A percentile compares a stretch with the other conserved stretches of the same genome.
phyloP scores from a whole-genome alignment of 495 filamentous ascomycete species.

The Penicillium ucsense region DNA sequence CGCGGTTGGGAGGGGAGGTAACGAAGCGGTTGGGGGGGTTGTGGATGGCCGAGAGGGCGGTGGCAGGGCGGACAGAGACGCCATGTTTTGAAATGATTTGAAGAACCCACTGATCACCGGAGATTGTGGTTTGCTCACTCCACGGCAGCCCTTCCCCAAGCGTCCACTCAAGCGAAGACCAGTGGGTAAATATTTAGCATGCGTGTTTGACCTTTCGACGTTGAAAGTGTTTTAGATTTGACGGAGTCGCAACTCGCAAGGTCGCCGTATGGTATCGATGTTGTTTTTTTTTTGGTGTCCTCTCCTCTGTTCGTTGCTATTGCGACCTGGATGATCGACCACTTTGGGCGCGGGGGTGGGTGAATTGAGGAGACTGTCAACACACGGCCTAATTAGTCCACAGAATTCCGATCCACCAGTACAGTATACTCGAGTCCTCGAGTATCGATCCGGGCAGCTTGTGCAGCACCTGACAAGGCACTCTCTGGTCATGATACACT shows the following conservation, averaged over 20 bases:
- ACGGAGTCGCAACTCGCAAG: background rate
- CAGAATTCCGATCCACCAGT: no score
- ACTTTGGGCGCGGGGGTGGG: no score
- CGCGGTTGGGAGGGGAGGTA: slow-evolving; percentile 60
- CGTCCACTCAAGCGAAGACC: background rate
- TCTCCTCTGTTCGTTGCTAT: no score
- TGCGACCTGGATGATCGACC: no score
- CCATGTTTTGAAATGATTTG: slow-evolving; percentile 29
- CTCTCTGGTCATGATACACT: no score
- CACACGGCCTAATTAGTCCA: no score
- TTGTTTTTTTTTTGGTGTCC: no score
- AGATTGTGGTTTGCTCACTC: background rate
- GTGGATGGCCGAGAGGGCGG: slow-evolving; percentile 50
- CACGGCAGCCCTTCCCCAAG: slow-evolving; percentile 2
- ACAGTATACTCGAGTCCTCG: background rate
- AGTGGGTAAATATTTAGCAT: slow-evolving; percentile 5
- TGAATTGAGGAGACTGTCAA: no score
- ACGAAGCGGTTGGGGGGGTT: slow-evolving; percentile 52
- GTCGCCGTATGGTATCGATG: no score
- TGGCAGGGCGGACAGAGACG: slow-evolving; percentile 50
- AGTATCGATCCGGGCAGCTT: background rate
- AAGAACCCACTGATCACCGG: background rate
- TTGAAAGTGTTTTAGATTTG: background rate
- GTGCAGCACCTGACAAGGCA: background rate
- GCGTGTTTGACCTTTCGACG: background rate